Conservation (phyloP, 225 moss, liverwort and hornwort species). For the Pseudisothecium myosuroides region DNA sequence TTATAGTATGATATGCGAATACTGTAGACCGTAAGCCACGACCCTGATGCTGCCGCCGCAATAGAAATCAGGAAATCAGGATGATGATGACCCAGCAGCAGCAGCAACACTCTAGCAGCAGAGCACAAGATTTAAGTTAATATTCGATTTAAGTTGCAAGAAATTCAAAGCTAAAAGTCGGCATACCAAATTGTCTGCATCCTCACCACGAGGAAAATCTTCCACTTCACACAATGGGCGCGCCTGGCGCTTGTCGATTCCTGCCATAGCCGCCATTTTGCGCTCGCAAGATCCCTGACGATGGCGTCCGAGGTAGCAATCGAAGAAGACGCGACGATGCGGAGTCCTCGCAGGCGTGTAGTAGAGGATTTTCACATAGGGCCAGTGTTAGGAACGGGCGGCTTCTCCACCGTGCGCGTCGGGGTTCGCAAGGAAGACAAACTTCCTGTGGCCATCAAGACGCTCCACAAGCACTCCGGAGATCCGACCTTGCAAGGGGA, state of each 20-base stretch:
- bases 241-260: not conserved
- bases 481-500: constrained; percentile 27
- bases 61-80: not conserved
- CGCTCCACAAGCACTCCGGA: constrained; percentile 30
- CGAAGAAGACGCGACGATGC: not conserved
- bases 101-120: not conserved
- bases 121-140: not conserved
- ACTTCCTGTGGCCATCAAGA: constrained; percentile 63
- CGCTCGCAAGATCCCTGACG: not conserved
- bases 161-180: not conserved
- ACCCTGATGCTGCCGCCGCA: not conserved
- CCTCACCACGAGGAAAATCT: not conserved
- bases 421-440: constrained; percentile 42
- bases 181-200: not conserved
- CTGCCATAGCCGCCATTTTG: not conserved
- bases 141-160: not conserved
- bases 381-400: constrained; percentile 53
- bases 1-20: not conserved
- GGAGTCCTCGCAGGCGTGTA: not conserved
- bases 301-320: not conserved
- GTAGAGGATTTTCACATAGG: constrained; percentile 47
- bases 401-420: constrained; percentile 56
- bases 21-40: not conserved
- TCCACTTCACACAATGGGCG: not conserved
- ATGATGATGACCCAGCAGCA: not conserved